Evolutionary conservation across 2,329 filamentous ascomycete species (phyloP), one percentile per base, ranked within the genome.

Genomic region (Paecilomyces fulvus): DNA sequence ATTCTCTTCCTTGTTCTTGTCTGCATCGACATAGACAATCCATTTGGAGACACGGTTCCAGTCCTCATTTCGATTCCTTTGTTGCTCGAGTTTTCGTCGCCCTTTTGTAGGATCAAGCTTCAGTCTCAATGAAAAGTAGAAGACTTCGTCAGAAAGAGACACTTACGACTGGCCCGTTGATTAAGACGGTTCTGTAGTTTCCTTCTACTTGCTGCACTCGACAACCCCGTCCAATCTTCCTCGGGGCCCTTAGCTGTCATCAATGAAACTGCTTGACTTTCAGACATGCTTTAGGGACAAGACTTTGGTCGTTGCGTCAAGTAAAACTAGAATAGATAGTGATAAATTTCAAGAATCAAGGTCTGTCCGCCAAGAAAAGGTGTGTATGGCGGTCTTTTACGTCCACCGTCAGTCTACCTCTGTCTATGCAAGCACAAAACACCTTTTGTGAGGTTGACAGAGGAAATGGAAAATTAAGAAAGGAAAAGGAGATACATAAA

Each of bases 141-240:
- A 51, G 14, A 28, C 20, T 51, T 7, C 10, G 14, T 14, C 30
- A 30, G 23, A 14, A 52, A 5, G 28, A 23, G 21, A 9, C 21
- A 5, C 20, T 33, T 33, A 55, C 28, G 53, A 23, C 31, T 20
- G 30, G 53, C 53, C 31, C 53, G 14, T 21, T 51, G 53, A 20
- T 55, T 55, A 7, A 55, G 43, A 14, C 53, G 48, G 14, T 55
- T 55, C 48, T 55, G 48, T 17, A 51, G 10, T 30, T 37, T 50
- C 31, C 53, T 55, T 21, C 53, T 46, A 25, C 37, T 14, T 30
- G 17, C 48, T 12, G n/a, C 48, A 30, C 30, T 20, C n/a, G 48
- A 21, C 14, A 51, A 17, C 20, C 11, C 48, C 17, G 43, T 55
- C 53, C 53, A 43, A 21, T 55, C 53, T 17, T 54, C 43, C 12